Evolutionary conservation across 2,329 filamentous ascomycete genomes (phyloP).

Genomic region (Sporothrix sp.): DNA sequence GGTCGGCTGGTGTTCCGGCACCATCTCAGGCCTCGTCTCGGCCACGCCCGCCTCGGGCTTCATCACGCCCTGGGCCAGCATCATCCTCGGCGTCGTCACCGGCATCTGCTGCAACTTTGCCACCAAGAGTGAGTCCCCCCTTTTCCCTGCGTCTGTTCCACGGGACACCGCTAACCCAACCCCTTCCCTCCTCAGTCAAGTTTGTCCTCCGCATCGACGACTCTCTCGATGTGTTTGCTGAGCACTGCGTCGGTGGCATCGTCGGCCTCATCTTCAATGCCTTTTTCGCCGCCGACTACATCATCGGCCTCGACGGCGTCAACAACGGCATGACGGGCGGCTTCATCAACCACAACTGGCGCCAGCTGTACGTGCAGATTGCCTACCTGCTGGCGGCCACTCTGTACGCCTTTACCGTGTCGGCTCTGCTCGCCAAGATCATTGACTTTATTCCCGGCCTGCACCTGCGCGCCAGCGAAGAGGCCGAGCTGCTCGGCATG

Average conservation of each 20-base stretch:
- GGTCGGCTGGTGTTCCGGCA: slow-evolving; percentile 63
- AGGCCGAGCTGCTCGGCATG: slow-evolving; percentile 79
- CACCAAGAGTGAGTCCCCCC: slow-evolving; percentile 39
- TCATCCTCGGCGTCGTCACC: slow-evolving; percentile 56
- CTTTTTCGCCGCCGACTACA: slow-evolving; percentile 58
- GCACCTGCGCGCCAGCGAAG: slow-evolving; percentile 67
- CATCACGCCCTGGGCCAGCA: slow-evolving; percentile 57
- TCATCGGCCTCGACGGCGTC: slow-evolving; percentile 67
- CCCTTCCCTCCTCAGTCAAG: slow-evolving; percentile 36
- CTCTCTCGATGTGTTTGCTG: slow-evolving; percentile 62
- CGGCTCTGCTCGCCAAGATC: slow-evolving; percentile 60
- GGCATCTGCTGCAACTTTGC: slow-evolving; percentile 58
- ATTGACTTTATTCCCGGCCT: slow-evolving; percentile 71
- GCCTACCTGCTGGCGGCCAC: slow-evolving; percentile 61
- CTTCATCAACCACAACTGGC: slow-evolving; percentile 66
- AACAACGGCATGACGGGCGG: slow-evolving; percentile 58
- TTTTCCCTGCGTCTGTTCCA: not conserved
- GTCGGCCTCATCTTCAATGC: slow-evolving; percentile 64
- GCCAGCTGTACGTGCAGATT: slow-evolving; percentile 68
- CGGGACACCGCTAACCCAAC: not conserved
- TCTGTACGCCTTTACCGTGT: slow-evolving; percentile 64
- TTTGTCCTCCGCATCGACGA: slow-evolving; percentile 57
- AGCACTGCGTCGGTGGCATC: slow-evolving; percentile 60
- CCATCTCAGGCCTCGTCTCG: slow-evolving; percentile 60
- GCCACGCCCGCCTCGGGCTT: slow-evolving; percentile 61